Evolutionary conservation across 2,329 filamentous ascomycete species (phyloP), one percentile per base, ranked within the genome.

Genomic region (Tothia fuscella): DNA sequence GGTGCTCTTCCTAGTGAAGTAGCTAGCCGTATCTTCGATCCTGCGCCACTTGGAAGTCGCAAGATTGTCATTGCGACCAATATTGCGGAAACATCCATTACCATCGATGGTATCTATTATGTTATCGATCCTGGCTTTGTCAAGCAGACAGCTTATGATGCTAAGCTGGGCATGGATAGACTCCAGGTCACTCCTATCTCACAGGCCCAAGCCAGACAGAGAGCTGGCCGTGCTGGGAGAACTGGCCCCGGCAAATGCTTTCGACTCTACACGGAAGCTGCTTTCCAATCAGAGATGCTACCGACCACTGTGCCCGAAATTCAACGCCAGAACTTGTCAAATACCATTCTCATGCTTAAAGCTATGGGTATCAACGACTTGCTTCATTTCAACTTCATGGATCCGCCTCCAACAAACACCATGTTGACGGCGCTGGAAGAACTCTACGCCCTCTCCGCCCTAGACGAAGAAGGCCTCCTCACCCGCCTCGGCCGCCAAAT

Each of bases 351-450:
- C 35, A 94, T 95, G 83, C 74, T 98, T 38, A 98, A 98, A 59
- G 91, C 91, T 0, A 96, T 98, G 87, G 91, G 93, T 3, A 96
- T 98, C 61, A 96, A 98, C 56, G 91, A 98, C 56, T 69, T 98
- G 2, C 71, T 98, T 10, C 87, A 93, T 56, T 98, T 98, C 54
- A 89, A 96, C 62, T 98, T 98, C 54, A 96, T 98, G 89, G 91
- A 98, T 54, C 88, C 91, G 0, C 91, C 91, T 0, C 91, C 91
- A 0, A 91, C 91, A 22, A 95, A 96, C 54, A 96, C 91, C 10
- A 95, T 96, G 86, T 73, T 98, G 48, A 93, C 87, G 38, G 91
- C 91, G 0, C 68, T 98, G 3, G 93, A 98, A 62, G 91, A 96
- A 57, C 70, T 98, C 0, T 98, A 98, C 55, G 86, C 87, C 1